phyloP scores from a whole-genome alignment of 2,329 filamentous ascomycete genomes.

The Stemphylium beticola region DNA sequence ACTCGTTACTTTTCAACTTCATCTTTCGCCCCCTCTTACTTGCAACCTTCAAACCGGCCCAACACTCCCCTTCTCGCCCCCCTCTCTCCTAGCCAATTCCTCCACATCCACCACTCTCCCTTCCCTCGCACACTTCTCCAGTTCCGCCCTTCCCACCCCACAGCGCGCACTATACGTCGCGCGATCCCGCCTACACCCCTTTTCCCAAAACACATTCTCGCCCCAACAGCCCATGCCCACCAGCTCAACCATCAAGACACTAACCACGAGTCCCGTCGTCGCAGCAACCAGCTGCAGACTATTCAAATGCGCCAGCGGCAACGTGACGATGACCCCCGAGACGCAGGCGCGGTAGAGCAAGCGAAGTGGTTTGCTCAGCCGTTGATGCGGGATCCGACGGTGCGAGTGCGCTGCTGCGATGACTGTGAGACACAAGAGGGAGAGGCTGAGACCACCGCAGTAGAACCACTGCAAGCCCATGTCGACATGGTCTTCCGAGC shows the following conservation, averaged over 20 bases:
- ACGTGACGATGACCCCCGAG: conserved; percentile 60
- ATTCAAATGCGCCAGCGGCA: conserved; percentile 57
- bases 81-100: conserved; percentile 40
- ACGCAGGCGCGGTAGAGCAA: conserved; percentile 59
- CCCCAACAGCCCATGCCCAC: conserved; percentile 39
- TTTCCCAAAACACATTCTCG: conserved; percentile 38
- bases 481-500: conserved; percentile 59
- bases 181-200: conserved; percentile 26
- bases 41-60: background rate
- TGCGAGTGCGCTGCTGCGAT: conserved; percentile 65
- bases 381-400: conserved; percentile 57
- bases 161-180: conserved; percentile 44
- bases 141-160: conserved; percentile 35
- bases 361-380: conserved; percentile 59
- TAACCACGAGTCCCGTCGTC: conserved; percentile 47
- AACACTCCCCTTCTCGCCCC: conserved; percentile 32
- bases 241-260: conserved; percentile 46
- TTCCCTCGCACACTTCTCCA: conserved; percentile 38
- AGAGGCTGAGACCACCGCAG: conserved; percentile 65
- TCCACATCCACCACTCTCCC: conserved; percentile 44
- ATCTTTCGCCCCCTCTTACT: too few species aligned
- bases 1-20: too few species aligned
- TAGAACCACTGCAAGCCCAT: conserved; percentile 67
- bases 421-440: conserved; percentile 60
- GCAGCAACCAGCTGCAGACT: conserved; percentile 48